A percentile compares a stretch with the other conserved stretches of the same genome.
Conservation (phyloP, 768 basidiomycete species). For the Boletus fagicola region DNA sequence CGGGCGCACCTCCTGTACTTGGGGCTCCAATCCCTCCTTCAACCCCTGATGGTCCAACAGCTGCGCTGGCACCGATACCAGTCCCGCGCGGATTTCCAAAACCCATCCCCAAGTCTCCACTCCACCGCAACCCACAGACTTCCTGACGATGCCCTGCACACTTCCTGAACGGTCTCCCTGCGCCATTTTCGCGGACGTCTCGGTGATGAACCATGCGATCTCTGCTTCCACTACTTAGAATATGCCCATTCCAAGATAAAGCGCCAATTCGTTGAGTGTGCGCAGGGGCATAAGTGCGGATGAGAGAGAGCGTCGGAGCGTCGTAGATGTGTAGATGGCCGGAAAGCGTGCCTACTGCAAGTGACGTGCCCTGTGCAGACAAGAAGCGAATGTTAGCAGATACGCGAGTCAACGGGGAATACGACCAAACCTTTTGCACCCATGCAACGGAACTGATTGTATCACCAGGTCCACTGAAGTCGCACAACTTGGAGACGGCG, state of each 20-base stretch:
- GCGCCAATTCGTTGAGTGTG: conserved; percentile 91
- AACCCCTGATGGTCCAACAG: conserved; percentile 25
- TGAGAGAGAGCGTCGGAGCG: conserved; percentile 67
- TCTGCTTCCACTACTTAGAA: conserved; percentile 87
- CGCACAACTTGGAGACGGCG: conserved; percentile 87
- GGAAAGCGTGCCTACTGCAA: conserved; percentile 90
- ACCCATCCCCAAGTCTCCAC: conserved; percentile 35
- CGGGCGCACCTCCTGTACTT: conserved; percentile 16
- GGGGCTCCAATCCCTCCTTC: conserved; percentile 25
- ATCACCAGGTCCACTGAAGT: conserved; percentile 62
- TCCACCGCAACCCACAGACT: conserved; percentile 96
- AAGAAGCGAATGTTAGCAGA: neutral
- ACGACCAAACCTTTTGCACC: conserved; percentile 68
- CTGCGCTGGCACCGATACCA: conserved; percentile 1
- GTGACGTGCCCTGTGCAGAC: conserved; percentile 61
- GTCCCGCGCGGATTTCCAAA: conserved; percentile 25
- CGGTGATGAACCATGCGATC: conserved; percentile 91
- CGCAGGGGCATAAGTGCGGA: conserved; percentile 80
- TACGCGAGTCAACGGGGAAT: neutral
- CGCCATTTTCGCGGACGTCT: conserved; percentile 72
- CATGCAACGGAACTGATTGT: conserved; percentile 87
- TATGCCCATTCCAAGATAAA: conserved; percentile 88
- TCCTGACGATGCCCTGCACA: conserved; percentile 85
- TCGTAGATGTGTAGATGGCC: conserved; percentile 94
- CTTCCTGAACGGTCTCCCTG: conserved; percentile 63